Evolutionary conservation across 2,329 filamentous ascomycete genomes (phyloP).

Genomic region (Fusarium tanahbumbuense): DNA sequence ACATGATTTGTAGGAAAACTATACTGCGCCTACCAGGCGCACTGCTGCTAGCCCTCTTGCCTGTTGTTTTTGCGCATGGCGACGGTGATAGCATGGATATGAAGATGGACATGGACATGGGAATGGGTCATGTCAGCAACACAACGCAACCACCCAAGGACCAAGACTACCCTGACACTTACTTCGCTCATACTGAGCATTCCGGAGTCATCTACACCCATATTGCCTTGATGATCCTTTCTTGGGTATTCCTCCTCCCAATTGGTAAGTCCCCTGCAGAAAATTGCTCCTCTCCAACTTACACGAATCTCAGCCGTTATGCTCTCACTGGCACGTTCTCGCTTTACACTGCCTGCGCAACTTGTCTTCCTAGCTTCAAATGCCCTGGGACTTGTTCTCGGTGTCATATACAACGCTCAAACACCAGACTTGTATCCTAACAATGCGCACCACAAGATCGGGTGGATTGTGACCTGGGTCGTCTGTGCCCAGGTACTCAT

Average conservation of each 20-base stretch:
- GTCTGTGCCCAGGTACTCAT: conserved; percentile 77
- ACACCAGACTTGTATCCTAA: conserved; percentile 89
- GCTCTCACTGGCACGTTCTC: conserved; percentile 84
- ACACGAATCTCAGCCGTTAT: conserved; percentile 73
- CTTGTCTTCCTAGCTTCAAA: conserved; percentile 74
- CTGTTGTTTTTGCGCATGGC: conserved; percentile 39
- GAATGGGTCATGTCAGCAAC: conserved; percentile 17
- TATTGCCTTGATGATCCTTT: conserved; percentile 75
- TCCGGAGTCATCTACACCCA: conserved; percentile 73
- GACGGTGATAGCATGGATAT: conserved; percentile 25
- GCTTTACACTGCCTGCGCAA: conserved; percentile 76
- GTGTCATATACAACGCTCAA: conserved; percentile 78
- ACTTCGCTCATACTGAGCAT: conserved; percentile 68
- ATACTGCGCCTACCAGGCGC: not conserved
- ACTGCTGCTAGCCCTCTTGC: conserved; percentile 29
- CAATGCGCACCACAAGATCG: conserved; percentile 89
- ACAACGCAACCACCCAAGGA: conserved; percentile 43
- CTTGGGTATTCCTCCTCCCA: conserved; percentile 80
- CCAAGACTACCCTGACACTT: conserved; percentile 60
- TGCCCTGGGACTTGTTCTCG: conserved; percentile 71
- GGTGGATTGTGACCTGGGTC: conserved; percentile 84
- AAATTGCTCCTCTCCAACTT: conserved; percentile 4
- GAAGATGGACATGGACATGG: conserved; percentile 3
- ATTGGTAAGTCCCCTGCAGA: conserved; percentile 65
- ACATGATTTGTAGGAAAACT: conserved; percentile 5